Percentiles rank a stretch among this genome's conserved stretches.
Evolutionary conservation across 768 basidiomycete species (phyloP).

Genomic region (Gymnopilus junonius): DNA sequence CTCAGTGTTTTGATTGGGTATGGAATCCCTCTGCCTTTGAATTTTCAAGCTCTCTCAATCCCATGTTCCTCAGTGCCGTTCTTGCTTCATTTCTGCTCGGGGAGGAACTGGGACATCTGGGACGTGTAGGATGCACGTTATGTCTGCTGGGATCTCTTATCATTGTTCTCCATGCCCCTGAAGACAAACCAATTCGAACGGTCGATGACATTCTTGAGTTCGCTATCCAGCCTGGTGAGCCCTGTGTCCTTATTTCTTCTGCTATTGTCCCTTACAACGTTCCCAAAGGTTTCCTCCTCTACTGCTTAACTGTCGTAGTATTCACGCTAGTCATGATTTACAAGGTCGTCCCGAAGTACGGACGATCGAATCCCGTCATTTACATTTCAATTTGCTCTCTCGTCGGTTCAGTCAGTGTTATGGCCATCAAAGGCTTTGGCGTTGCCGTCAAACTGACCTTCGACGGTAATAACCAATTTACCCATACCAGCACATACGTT

Average conservation of each 20-base stretch:
- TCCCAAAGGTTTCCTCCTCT: conserved; percentile 83
- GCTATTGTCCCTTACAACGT: neutral
- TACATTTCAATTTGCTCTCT: conserved; percentile 97
- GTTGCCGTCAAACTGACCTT: conserved; percentile 95
- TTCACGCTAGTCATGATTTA: conserved; percentile 90
- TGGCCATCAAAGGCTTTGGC: conserved; percentile 99
- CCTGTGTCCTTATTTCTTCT: conserved; percentile 2
- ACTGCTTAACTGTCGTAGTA: conserved; percentile 83
- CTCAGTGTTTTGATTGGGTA: conserved; percentile 96
- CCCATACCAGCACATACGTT: conserved; percentile 94
- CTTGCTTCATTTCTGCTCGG: conserved; percentile 92
- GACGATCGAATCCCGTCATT: conserved; percentile 85
- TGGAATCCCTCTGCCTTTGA: conserved; percentile 28
- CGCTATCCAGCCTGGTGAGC: conserved; percentile 89
- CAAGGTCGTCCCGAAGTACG: conserved; percentile 80
- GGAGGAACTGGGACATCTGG: conserved; percentile 93
- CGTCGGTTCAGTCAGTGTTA: conserved; percentile 95
- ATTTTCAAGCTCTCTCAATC: neutral
- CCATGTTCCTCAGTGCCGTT: conserved; percentile 69
- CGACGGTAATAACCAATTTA: conserved; percentile 93
- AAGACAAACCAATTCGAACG: conserved; percentile 90
- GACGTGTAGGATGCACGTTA: conserved; percentile 82
- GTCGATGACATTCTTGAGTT: conserved; percentile 93
- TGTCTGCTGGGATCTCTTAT: conserved; percentile 89
- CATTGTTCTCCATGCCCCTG: conserved; percentile 95